Conservation (phyloP, 192 early-diverging fungal species). For the Umbelopsis isabellina region DNA sequence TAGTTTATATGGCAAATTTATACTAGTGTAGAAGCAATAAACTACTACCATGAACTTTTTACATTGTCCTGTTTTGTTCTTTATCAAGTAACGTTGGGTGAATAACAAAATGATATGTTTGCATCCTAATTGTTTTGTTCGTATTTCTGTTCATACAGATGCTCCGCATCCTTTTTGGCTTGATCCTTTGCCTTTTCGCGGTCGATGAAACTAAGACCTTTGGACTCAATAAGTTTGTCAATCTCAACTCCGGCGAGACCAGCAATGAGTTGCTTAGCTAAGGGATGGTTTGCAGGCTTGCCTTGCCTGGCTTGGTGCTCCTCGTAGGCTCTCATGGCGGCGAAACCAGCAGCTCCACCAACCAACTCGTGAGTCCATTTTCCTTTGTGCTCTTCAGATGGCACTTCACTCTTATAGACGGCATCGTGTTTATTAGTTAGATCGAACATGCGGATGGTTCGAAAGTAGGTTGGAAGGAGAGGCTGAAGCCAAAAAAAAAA, state of each 20-base stretch:
- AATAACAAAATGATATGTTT: too few species aligned
- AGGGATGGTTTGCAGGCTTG: conserved; percentile 37
- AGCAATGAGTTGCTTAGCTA: conserved; percentile 44
- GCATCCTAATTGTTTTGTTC: background rate
- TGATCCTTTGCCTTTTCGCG: conserved; percentile 41
- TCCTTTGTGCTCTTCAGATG: conserved; percentile 27
- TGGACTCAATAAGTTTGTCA: conserved; percentile 49
- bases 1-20: too few species aligned
- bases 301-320: conserved; percentile 1
- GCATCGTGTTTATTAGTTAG: too few species aligned
- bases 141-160: conserved; percentile 7
- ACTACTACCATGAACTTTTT: too few species aligned
- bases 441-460: too few species aligned
- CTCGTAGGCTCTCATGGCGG: conserved; percentile 36
- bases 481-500: too few species aligned
- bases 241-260: conserved; percentile 40
- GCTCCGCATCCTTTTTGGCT: background rate
- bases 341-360: conserved; percentile 41
- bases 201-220: conserved; percentile 52
- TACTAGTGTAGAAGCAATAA: too few species aligned
- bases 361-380: conserved; percentile 33
- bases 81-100: too few species aligned
- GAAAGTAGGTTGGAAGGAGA: too few species aligned
- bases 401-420: too few species aligned
- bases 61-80: too few species aligned